Base-by-base conservation (phyloP, 192 early-diverging fungal genomes). In the Endogone sp. region DNA sequence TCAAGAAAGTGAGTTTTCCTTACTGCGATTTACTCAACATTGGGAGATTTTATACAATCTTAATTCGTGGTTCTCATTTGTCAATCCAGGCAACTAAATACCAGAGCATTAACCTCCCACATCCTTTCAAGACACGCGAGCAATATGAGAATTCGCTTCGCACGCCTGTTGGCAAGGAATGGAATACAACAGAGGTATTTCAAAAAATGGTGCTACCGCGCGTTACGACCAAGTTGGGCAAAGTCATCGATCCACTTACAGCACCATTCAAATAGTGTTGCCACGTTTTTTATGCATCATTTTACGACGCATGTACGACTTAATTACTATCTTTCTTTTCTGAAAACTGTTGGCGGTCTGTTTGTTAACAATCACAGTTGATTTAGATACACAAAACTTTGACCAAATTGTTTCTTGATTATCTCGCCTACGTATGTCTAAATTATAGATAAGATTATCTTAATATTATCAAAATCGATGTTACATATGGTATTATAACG, bases 81-180 rank as follows among this genome's bases (percentile, higher is more conserved):
- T 67, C 29, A 44, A 28, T 68, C 59, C 73, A 90, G 86, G 74
- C 90, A 1, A 78, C 84, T 13, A 92, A 92, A 75, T 95, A 93
- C 72, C 84, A 88, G 64, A 82, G 85, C 32, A 79, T 81, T 25
- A 67, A 84, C 60, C 82, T 97, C 62, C 96, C 97, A 8, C 88
- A 91, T 79, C 93, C 94, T 16, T 98, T 90, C 83, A 87, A 87
- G 68, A 91, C 78, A 4, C 72, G 82, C 62, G 92, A 93, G 62
- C 95, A 97, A 78, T 98, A 98, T 76, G 96, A 99, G 73, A 82
- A 87, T 29, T 89, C 86, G 4, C 78, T 98, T 67, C 85, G 88
- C 29, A 81, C 85, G 58, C 96, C 97, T 29, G 66, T 99, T n/a
- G 97, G 97, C 57, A 91, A 89, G 74, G 96, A 99, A 80, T 99